These are phyloP conservation scores for Aspergillus arachidicola DNA, from an alignment of 2,329 filamentous ascomycete species.

Conservation along the genomic window DNA sequence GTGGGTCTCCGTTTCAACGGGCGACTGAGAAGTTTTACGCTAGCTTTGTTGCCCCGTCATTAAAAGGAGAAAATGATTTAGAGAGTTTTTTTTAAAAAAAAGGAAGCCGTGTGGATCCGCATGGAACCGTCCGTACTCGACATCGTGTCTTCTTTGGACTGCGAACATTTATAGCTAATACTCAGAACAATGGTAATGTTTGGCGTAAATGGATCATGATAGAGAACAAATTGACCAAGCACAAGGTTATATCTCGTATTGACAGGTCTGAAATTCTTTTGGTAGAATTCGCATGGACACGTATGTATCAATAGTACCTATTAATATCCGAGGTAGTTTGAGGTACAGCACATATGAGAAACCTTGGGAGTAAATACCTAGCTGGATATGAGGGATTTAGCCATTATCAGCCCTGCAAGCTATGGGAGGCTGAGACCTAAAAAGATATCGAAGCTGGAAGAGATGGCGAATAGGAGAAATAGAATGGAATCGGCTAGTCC, in stretches of 20 bases:
- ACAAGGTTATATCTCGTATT: not conserved
- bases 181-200: not conserved
- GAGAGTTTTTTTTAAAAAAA: not conserved
- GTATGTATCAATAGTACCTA: constrained; percentile 2
- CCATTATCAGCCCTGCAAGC: not conserved
- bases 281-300: not conserved
- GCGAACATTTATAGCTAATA: not conserved
- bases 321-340: constrained; percentile 4
- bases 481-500: not conserved
- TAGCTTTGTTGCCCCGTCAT: constrained; percentile 8
- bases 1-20: constrained; percentile 18
- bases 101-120: constrained; percentile 8
- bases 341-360: not conserved
- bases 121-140: constrained; percentile 8
- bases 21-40: constrained; percentile 7
- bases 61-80: constrained; percentile 7
- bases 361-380: not conserved
- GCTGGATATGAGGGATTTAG: constrained; percentile 1
- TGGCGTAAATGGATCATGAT: not conserved
- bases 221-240: not conserved
- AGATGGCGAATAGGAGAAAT: constrained; percentile 1
- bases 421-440: not conserved
- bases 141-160: constrained; percentile 9
- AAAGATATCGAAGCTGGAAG: not conserved
- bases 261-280: not conserved